Evolutionary conservation across 805 yeast genomes (phyloP).

Genomic region (Blastobotrys muscicola): DNA sequence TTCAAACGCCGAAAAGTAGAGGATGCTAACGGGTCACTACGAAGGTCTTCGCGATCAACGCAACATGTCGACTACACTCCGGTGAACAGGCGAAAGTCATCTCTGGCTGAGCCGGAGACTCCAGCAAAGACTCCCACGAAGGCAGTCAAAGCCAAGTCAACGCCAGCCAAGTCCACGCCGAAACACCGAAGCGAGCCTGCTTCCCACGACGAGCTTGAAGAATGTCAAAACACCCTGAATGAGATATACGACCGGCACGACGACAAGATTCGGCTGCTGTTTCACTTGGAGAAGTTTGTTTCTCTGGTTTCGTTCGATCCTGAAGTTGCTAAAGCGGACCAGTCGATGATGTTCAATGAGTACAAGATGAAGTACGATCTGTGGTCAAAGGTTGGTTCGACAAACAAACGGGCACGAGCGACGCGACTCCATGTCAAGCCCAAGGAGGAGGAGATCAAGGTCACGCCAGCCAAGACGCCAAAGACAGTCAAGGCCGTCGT

Average conservation of each 20-base stretch:
- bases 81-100: no score
- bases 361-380: slow-evolving; percentile 26
- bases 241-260: slow-evolving; percentile 25
- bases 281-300: slow-evolving; percentile 32
- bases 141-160: no score
- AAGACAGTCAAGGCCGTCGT: slow-evolving; percentile 1
- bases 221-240: slow-evolving; percentile 10
- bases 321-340: slow-evolving; percentile 25
- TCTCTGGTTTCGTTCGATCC: slow-evolving; percentile 32
- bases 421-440: slow-evolving; percentile 21
- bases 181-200: background rate
- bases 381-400: slow-evolving; percentile 30
- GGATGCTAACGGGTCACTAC: no score
- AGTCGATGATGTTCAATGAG: slow-evolving; percentile 24
- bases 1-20: no score
- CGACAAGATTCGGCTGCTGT: slow-evolving; percentile 28
- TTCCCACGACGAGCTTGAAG: slow-evolving; percentile 1
- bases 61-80: no score
- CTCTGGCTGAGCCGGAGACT: no score
- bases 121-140: no score
- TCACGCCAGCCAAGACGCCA: background rate
- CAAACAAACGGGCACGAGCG: slow-evolving; percentile 18
- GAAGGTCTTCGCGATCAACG: no score
- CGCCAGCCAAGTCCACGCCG: background rate
- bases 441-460: slow-evolving; percentile 8